These are phyloP conservation scores for Colletotrichum abscissum DNA, from an alignment of 2,329 filamentous ascomycete species.

Conservation along the genomic window DNA sequence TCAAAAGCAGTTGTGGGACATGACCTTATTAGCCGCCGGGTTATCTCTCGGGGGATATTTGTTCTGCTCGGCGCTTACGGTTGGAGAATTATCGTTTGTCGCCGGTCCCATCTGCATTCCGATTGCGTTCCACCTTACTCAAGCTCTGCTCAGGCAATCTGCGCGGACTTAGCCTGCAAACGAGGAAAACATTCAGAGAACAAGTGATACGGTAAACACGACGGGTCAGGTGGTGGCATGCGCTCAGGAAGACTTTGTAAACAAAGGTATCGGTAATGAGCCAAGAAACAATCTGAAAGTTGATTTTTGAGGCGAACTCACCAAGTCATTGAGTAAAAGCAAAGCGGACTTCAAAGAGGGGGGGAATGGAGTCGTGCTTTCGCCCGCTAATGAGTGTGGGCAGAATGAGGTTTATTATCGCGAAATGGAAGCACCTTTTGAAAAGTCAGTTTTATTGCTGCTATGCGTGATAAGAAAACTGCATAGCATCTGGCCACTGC, in stretches of 20 bases:
- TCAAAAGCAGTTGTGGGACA: background rate
- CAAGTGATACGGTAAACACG: background rate
- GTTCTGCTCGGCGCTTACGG: background rate
- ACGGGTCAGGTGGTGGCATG: background rate
- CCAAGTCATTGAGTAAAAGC: background rate
- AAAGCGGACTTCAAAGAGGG: background rate
- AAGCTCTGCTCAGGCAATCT: background rate
- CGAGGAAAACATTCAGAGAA: background rate
- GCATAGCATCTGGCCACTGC: background rate
- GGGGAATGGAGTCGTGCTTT: background rate
- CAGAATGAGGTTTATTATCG: background rate
- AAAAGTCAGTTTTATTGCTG: background rate
- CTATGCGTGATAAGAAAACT: background rate
- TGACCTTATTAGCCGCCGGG: background rate
- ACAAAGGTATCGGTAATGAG: background rate
- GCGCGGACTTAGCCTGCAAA: background rate
- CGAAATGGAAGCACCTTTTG: background rate
- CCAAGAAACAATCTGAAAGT: background rate
- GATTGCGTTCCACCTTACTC: background rate
- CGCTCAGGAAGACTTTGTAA: background rate
- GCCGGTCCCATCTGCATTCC: background rate
- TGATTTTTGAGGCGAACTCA: background rate
- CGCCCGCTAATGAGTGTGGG: background rate
- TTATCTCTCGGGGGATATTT: background rate
- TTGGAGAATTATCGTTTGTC: background rate